Conservation (phyloP, 73 alveolate species). For the Uronychia binucleata region DNA sequence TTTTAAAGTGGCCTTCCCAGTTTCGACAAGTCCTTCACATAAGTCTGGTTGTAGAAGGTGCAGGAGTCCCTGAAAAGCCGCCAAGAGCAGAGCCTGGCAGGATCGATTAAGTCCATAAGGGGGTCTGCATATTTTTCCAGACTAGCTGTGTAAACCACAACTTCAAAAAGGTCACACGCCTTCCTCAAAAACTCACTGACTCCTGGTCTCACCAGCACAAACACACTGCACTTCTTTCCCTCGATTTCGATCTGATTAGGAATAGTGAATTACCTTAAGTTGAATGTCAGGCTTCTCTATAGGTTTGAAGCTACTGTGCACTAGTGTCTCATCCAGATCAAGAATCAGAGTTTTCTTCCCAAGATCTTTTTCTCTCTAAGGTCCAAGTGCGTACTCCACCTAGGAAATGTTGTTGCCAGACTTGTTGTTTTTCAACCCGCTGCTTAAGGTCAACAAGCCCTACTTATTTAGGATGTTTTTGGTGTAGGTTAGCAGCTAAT, state of each 20-base stretch:
- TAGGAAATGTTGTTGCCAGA: too few species aligned
- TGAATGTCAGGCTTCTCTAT: conserved; percentile 68
- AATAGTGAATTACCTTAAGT: conserved; percentile 52
- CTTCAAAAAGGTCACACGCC: conserved; percentile 63
- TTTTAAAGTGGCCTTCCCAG: conserved; percentile 79
- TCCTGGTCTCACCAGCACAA: conserved; percentile 73
- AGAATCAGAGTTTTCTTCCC: conserved; percentile 71
- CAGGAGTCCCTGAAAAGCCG: conserved; percentile 88
- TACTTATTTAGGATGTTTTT: too few species aligned
- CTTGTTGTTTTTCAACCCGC: too few species aligned
- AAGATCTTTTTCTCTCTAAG: conserved; percentile 55
- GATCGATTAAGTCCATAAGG: conserved; percentile 71
- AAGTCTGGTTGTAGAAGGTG: conserved; percentile 62
- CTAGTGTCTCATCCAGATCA: conserved; percentile 82
- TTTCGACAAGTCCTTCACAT: conserved; percentile 79
- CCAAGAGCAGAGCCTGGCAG: conserved; percentile 49
- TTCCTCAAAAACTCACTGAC: conserved; percentile 60
- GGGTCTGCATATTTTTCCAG: conserved; percentile 82
- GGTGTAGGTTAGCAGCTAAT: too few species aligned
- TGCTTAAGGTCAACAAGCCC: too few species aligned
- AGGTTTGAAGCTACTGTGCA: conserved; percentile 71
- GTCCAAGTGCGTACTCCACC: too few species aligned
- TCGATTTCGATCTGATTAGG: conserved; percentile 76
- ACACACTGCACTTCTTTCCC: conserved; percentile 69
- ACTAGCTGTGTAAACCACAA: conserved; percentile 74